Conservation (phyloP, 352 stramenopile genomes). For the Phytophthora idaei region DNA sequence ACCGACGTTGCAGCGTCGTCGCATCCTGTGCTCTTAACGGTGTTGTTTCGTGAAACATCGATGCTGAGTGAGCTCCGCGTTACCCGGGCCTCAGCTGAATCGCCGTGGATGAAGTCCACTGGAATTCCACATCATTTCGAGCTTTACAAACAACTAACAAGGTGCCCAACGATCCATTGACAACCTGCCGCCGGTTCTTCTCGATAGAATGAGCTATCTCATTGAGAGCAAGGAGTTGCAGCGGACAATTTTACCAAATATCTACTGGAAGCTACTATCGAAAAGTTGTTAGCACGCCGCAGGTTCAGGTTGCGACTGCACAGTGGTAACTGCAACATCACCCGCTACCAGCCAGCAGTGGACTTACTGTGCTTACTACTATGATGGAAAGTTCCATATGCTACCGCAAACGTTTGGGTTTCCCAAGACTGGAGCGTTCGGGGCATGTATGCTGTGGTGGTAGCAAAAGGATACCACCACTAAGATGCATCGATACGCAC, state of each 20-base stretch:
- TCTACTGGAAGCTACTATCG: not conserved
- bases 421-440: not conserved
- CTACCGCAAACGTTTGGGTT: not conserved
- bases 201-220: too few species aligned
- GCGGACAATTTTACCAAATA: not conserved
- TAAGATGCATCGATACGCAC: not conserved
- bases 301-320: not conserved
- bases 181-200: too few species aligned
- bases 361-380: not conserved
- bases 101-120: too few species aligned
- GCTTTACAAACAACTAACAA: too few species aligned
- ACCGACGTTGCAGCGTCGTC: too few species aligned
- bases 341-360: not conserved
- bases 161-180: too few species aligned
- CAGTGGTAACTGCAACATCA: not conserved
- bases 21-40: too few species aligned
- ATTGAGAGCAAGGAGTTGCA: too few species aligned
- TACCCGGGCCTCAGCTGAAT: too few species aligned
- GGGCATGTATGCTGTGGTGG: not conserved
- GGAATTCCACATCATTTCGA: too few species aligned
- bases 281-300: not conserved
- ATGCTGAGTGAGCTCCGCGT: too few species aligned
- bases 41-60: too few species aligned
- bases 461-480: not conserved
- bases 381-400: slow-evolving; percentile 1